Conservation (phyloP, 495 filamentous ascomycete genomes). For the Aspergillus haitiensis region DNA sequence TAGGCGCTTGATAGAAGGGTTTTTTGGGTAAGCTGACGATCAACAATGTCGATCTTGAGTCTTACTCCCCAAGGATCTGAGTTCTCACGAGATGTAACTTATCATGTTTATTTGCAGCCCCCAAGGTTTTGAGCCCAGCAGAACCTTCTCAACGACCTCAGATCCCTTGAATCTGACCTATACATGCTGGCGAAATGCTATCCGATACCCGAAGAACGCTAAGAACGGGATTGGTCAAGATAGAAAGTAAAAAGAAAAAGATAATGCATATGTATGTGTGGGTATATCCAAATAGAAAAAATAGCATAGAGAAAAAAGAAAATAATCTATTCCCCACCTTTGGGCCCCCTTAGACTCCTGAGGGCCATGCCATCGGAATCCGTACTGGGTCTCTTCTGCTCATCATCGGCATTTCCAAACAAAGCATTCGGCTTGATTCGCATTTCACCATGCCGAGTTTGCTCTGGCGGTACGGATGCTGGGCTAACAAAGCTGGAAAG, state of each 20-base stretch:
- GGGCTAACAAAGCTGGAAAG: slow-evolving; percentile 53
- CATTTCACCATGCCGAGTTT: slow-evolving; percentile 39
- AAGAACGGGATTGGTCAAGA: too few species aligned
- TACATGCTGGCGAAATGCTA: too few species aligned
- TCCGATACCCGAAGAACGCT: too few species aligned
- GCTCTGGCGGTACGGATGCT: slow-evolving; percentile 48
- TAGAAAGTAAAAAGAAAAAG: slow-evolving; percentile 11
- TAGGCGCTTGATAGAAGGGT: background rate
- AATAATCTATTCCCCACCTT: slow-evolving; percentile 44
- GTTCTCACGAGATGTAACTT: background rate
- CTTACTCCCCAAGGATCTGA: background rate
- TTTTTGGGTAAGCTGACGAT: background rate
- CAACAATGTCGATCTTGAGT: slow-evolving; percentile 8
- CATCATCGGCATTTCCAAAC: slow-evolving; percentile 43
- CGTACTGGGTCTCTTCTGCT: slow-evolving; percentile 27
- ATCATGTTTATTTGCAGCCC: background rate
- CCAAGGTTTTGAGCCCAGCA: background rate
- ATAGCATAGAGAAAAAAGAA: background rate
- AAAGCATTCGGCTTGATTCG: slow-evolving; percentile 38
- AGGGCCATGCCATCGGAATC: slow-evolving; percentile 47
- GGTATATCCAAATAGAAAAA: slow-evolving; percentile 2
- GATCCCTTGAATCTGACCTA: too few species aligned
- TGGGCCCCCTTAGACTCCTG: slow-evolving; percentile 59
- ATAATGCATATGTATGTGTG: slow-evolving; percentile 5
- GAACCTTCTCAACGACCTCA: background rate